A percentile compares a stretch with the other conserved stretches of the same genome.
Evolutionary conservation across 2,329 filamentous ascomycete genomes (phyloP).

Genomic region (Fusarium lateritium): DNA sequence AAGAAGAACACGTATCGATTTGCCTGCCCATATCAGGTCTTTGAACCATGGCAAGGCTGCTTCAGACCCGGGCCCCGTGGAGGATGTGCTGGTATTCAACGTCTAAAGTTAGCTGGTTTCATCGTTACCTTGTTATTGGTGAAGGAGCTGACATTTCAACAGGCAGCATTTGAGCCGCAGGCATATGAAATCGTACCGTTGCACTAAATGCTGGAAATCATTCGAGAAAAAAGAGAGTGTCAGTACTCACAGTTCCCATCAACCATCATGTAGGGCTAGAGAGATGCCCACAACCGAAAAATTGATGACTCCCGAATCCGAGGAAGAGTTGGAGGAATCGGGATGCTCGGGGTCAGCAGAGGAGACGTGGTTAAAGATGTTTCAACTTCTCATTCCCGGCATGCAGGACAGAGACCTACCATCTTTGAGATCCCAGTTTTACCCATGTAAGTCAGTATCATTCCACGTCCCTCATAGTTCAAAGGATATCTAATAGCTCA

Average conservation of each 20-base stretch:
- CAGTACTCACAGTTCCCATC: not conserved
- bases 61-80: conserved; percentile 13
- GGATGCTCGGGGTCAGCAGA: not conserved
- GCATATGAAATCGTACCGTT: not conserved
- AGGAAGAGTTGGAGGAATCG: not conserved
- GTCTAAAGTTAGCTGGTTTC: not conserved
- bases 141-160: not conserved
- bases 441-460: not conserved
- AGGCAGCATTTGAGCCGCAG: not conserved
- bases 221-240: not conserved
- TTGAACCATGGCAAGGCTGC: conserved; percentile 10
- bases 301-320: not conserved
- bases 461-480: not conserved
- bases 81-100: conserved; percentile 12
- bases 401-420: not conserved
- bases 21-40: not conserved
- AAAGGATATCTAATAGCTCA: not conserved
- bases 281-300: not conserved
- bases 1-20: not conserved
- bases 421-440: not conserved
- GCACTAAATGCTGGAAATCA: not conserved
- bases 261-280: not conserved
- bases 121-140: no score
- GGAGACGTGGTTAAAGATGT: not conserved
- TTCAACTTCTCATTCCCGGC: conserved; percentile 1